phyloP scores from a whole-genome alignment of 345 rosid species.

The Erodium maritimum region DNA sequence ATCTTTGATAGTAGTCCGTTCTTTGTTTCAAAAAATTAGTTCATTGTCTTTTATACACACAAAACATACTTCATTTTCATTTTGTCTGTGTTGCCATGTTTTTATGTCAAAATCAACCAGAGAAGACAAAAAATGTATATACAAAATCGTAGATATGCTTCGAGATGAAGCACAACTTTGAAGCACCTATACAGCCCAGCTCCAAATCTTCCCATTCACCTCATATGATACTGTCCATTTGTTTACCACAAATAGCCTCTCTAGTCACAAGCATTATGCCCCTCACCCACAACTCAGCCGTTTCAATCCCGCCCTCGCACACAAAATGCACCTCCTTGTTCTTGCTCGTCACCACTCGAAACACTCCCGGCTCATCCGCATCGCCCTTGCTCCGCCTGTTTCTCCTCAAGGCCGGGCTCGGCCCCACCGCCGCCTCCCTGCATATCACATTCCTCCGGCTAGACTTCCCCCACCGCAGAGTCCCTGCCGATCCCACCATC shows the following conservation, averaged over 20 bases:
- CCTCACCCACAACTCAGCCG: constrained; percentile 87
- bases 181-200: constrained; percentile 15
- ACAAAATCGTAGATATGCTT: constrained; percentile 23
- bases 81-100: too few species aligned
- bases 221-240: too few species aligned
- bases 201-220: too few species aligned
- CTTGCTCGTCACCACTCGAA: constrained; percentile 54
- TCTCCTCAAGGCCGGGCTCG: constrained; percentile 37
- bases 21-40: too few species aligned
- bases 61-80: too few species aligned
- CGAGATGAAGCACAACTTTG: background rate
- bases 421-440: constrained; percentile 48
- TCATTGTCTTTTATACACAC: too few species aligned
- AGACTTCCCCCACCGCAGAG: constrained; percentile 77
- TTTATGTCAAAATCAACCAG: constrained; percentile 8
- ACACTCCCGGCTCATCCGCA: constrained; percentile 39
- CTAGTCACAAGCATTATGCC: constrained; percentile 75
- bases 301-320: constrained; percentile 59
- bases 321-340: constrained; percentile 76
- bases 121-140: too few species aligned
- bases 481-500: constrained; percentile 45
- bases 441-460: constrained; percentile 53
- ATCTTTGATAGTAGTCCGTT: too few species aligned
- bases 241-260: constrained; percentile 32
- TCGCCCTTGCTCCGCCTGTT: constrained; percentile 36